Conservation (phyloP, 2,329 filamentous ascomycete genomes). For the Ambrosiella xylebori region DNA sequence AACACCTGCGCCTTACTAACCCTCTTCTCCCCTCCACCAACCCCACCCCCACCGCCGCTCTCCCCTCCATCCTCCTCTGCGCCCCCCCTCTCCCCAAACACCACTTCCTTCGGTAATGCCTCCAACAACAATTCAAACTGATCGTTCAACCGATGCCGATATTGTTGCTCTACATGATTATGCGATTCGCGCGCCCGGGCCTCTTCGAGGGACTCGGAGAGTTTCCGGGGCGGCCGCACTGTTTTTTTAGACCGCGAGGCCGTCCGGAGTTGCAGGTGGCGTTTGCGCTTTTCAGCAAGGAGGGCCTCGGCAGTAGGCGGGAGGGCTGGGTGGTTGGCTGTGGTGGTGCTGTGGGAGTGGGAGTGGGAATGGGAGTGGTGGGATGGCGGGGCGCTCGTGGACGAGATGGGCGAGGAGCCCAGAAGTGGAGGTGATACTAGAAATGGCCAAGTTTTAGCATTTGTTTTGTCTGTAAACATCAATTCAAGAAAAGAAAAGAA, state of each 20-base stretch:
- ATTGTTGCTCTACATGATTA: constrained; percentile 32
- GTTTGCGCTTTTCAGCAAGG: constrained; percentile 12
- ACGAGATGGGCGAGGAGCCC: not conserved
- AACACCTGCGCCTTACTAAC: constrained; percentile 29
- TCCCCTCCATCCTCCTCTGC: constrained; percentile 16
- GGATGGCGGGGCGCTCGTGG: not conserved
- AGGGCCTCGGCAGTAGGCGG: not conserved
- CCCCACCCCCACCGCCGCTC: constrained; percentile 15
- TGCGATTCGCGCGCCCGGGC: constrained; percentile 20
- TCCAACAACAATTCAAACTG: constrained; percentile 28
- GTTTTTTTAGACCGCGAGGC: constrained; percentile 14
- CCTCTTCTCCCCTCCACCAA: constrained; percentile 15
- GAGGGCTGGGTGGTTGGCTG: not conserved
- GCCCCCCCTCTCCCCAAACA: constrained; percentile 18
- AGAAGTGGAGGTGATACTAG: not conserved
- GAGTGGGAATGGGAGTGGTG: not conserved
- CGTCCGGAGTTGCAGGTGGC: constrained; percentile 13
- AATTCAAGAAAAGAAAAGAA: not conserved
- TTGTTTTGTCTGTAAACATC: not conserved
- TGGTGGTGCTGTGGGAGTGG: not conserved
- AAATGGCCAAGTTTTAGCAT: not conserved
- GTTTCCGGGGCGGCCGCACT: constrained; percentile 14
- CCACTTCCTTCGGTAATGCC: constrained; percentile 21
- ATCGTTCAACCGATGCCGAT: constrained; percentile 29
- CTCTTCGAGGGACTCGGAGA: constrained; percentile 28